These are phyloP conservation scores for Aspergillus leporis DNA, from an alignment of 495 filamentous ascomycete species.

Conservation along the genomic window DNA sequence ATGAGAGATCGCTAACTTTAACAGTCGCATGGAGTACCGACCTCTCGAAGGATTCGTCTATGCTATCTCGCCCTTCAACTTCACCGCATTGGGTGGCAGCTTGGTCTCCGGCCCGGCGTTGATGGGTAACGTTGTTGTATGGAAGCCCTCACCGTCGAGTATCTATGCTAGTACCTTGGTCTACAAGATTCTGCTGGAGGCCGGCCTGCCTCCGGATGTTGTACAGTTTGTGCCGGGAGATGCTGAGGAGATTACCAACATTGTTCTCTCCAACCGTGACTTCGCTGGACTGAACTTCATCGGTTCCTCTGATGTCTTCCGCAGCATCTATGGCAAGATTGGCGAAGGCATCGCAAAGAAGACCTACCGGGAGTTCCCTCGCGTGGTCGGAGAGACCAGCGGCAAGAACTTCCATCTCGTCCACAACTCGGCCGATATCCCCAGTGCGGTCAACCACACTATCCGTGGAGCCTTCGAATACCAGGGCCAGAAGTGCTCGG, in stretches of 20 bases:
- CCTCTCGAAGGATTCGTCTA: slow-evolving; percentile 88
- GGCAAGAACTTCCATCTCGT: slow-evolving; percentile 93
- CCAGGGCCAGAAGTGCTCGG: slow-evolving; percentile 88
- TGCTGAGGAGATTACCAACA: slow-evolving; percentile 69
- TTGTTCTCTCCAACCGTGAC: slow-evolving; percentile 65
- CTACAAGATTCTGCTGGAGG: slow-evolving; percentile 84
- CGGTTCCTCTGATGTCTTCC: slow-evolving; percentile 80
- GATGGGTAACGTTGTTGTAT: slow-evolving; percentile 78
- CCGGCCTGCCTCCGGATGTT: slow-evolving; percentile 75
- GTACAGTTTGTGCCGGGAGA: slow-evolving; percentile 84
- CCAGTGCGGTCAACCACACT: slow-evolving; percentile 77
- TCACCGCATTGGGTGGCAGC: slow-evolving; percentile 74
- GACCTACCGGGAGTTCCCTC: slow-evolving; percentile 74
- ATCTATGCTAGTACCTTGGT: slow-evolving; percentile 74
- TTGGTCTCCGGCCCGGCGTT: slow-evolving; percentile 60
- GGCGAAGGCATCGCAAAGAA: slow-evolving; percentile 68
- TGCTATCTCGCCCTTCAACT: slow-evolving; percentile 85
- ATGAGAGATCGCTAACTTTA: slow-evolving; percentile 40
- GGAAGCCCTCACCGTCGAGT: slow-evolving; percentile 82
- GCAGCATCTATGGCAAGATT: slow-evolving; percentile 69
- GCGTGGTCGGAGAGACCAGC: slow-evolving; percentile 83
- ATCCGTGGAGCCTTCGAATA: slow-evolving; percentile 88
- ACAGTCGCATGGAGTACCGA: slow-evolving; percentile 71
- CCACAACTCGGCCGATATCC: slow-evolving; percentile 69
- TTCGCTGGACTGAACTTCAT: slow-evolving; percentile 81